These are phyloP conservation scores for Cutaneotrichosporon daszewskae DNA, from an alignment of 1,284 basidiomycete genomes.

Conservation along the genomic window DNA sequence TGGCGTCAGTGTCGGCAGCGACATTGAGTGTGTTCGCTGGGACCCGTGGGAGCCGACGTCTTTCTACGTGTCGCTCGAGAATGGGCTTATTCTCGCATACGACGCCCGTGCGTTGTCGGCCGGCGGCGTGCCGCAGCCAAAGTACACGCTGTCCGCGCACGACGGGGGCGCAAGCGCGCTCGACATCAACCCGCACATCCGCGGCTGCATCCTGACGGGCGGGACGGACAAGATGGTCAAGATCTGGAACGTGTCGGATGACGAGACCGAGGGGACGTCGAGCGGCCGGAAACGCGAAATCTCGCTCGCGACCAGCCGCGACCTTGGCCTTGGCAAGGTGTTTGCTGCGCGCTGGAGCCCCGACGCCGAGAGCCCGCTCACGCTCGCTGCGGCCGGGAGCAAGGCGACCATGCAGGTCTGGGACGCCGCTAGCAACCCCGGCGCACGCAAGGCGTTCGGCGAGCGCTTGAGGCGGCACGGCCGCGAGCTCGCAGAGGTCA, in stretches of 20 bases:
- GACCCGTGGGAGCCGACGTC: conserved; percentile 84
- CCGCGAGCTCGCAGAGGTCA: conserved; percentile 56
- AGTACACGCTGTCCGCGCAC: conserved; percentile 90
- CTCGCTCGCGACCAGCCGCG: conserved; percentile 78
- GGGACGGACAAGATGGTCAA: conserved; percentile 92
- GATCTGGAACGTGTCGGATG: conserved; percentile 79
- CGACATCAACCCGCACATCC: conserved; percentile 86
- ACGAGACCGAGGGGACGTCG: conserved; percentile 56
- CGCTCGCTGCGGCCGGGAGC: conserved; percentile 87
- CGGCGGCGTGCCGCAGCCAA: conserved; percentile 50
- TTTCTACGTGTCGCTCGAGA: conserved; percentile 91
- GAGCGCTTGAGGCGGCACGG: conserved; percentile 67
- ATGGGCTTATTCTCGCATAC: conserved; percentile 84
- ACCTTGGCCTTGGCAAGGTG: conserved; percentile 94
- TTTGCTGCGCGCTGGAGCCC: conserved; percentile 88
- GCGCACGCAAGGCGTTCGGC: conserved; percentile 71
- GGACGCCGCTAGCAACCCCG: conserved; percentile 76
- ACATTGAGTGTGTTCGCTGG: conserved; percentile 92
- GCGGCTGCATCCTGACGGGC: conserved; percentile 85
- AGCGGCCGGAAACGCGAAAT: conserved; percentile 61
- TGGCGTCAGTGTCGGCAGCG: conserved; percentile 71
- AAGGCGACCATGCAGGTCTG: conserved; percentile 90
- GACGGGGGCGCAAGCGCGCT: conserved; percentile 88
- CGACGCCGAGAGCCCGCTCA: conserved; percentile 73
- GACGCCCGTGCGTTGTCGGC: conserved; percentile 78